Base-by-base conservation (phyloP, 202 grass and related monocot genomes). In the Elaeis oleifera region DNA sequence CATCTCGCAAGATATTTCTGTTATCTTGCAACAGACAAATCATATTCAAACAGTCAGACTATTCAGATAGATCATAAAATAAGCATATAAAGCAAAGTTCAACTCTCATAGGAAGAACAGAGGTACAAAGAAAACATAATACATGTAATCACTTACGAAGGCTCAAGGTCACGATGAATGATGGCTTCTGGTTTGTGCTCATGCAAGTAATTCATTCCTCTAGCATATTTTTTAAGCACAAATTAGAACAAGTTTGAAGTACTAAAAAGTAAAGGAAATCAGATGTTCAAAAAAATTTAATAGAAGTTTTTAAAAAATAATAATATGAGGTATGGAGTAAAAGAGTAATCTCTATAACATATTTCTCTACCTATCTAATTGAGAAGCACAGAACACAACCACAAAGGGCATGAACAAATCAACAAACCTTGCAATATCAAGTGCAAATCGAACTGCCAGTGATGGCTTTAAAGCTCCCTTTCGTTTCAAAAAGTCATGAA, bases 191-290 rank as follows among this genome's bases (percentile, higher is more conserved):
- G 88, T 84, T 86, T 92, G 78, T 92, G 94, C 66, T 92, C 82
- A 74, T 99, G 94, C 71, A 99, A 86, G 62, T 92, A 99, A 86
- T 74, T 99, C 85, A 99, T 74, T 73, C 94, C 94, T 81, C 94
- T 99, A 63, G 71, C 28, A 77, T 56, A 80, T 65, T 80, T 88
- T 62, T 70, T 32, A 81, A 67, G 39, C 49, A 48, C 36, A 44
- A 44, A 44, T 44, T 44, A 44, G 36, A 44, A 44, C 36, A 44
- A 44, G 36, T 44, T 44, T 44, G 9, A 44, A 44, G 13, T 44
- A 44, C 36, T 44, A 44, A 44, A 44, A 11, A 44, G 36, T 39
- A 39, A 44, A 14, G 36, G 36, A 44, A 36, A 36, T 36, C 8
- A 44, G 36, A 44, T 13, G 9, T 44, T 44, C 36, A 44, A 44